phyloP scores from a whole-genome alignment of 1,284 basidiomycete species.

The Coniferiporia sulphurascens region DNA sequence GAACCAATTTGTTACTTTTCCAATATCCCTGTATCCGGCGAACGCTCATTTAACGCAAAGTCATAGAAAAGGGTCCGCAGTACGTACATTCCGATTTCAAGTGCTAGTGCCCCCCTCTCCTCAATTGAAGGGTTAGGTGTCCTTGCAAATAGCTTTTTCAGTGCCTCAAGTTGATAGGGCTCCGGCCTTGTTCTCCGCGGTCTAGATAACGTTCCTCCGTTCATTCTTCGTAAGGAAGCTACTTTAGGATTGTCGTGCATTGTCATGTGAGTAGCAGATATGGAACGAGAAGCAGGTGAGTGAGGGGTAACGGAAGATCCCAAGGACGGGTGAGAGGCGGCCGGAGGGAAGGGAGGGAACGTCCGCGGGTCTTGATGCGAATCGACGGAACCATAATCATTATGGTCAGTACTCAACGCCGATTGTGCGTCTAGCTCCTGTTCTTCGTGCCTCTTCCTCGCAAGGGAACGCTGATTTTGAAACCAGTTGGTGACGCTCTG shows the following conservation, averaged over 20 bases:
- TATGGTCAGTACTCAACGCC: conserved; percentile 26
- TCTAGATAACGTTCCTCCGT: conserved; percentile 25
- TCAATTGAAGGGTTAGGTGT: conserved; percentile 76
- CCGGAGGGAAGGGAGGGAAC: conserved; percentile 32
- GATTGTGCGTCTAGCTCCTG: conserved; percentile 33
- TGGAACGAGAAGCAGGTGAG: not conserved
- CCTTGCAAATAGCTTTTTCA: conserved; percentile 61
- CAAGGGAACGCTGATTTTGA: conserved; percentile 73
- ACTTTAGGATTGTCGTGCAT: conserved; percentile 22
- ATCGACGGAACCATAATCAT: not conserved
- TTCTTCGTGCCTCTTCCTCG: conserved; percentile 61
- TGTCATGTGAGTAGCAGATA: conserved; percentile 25
- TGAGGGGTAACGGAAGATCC: conserved; percentile 3
- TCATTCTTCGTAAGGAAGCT: conserved; percentile 24
- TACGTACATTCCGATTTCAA: conserved; percentile 67
- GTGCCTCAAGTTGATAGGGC: conserved; percentile 65
- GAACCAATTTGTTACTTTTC: conserved; percentile 85
- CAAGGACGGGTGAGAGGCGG: conserved; percentile 24
- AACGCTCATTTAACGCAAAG: conserved; percentile 18
- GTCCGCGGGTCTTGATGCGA: conserved; percentile 22
- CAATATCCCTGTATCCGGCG: conserved; percentile 54
- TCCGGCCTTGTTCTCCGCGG: conserved; percentile 70
- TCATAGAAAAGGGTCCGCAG: conserved; percentile 9
- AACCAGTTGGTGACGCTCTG: conserved; percentile 80
- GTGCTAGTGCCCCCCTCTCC: conserved; percentile 64